Evolutionary conservation across 371 early-diverging fungal genomes (phyloP).

Genomic region (Mortierella sp.): DNA sequence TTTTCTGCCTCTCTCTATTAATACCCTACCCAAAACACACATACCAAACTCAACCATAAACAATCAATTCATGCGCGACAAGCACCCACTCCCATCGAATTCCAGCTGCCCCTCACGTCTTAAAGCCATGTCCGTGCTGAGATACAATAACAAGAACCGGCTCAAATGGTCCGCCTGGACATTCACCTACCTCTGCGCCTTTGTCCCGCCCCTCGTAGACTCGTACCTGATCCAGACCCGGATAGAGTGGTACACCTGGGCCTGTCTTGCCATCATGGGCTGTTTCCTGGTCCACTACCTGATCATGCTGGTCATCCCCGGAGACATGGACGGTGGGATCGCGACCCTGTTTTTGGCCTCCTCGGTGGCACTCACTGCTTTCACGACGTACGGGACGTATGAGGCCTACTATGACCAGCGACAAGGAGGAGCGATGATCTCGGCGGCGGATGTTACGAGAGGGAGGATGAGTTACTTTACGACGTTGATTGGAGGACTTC

Average conservation of each 20-base stretch:
- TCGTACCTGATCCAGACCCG: not conserved
- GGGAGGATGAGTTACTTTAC: not conserved
- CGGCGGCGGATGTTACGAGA: not conserved
- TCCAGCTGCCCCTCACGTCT: not conserved
- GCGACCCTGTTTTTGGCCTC: not conserved
- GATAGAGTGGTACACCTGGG: constrained; percentile 8
- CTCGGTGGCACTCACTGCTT: not conserved
- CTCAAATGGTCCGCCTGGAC: constrained; percentile 9
- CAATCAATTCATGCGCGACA: not conserved
- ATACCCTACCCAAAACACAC: not conserved
- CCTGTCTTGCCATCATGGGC: not conserved
- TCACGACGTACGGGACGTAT: not conserved
- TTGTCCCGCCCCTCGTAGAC: not conserved
- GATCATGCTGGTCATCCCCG: constrained; percentile 3
- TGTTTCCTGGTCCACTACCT: not conserved
- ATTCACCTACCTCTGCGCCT: not conserved
- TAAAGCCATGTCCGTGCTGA: not conserved
- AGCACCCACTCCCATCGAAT: not conserved
- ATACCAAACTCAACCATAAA: not conserved
- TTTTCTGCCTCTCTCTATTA: not conserved
- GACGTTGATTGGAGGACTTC: not conserved
- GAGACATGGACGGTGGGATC: constrained; percentile 1
- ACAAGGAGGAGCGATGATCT: not conserved
- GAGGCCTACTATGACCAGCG: not conserved
- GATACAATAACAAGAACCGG: constrained; percentile 2